Base-by-base conservation (phyloP, 2,329 filamentous ascomycete species). In the Aspergillus pseudoviridinutans region DNA sequence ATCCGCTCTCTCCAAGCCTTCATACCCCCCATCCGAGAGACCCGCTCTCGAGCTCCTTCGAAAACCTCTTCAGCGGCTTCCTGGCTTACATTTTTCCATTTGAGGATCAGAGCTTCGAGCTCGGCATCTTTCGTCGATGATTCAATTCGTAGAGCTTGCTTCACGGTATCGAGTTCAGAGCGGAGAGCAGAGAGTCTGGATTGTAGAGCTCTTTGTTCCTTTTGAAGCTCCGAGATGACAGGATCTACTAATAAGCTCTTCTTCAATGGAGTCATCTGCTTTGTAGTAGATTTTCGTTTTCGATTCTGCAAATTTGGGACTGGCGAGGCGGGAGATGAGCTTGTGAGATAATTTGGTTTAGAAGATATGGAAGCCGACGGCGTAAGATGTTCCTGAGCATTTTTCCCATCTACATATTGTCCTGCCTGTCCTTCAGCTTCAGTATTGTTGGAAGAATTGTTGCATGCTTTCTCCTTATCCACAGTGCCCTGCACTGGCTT, bases 21-120 rank as follows among this genome's bases (percentile, higher is more conserved):
- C 44, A 87, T 78, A 1, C 86, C 86, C 22, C 87, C 86, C 82
- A 87, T 87, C 63, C 81, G 75, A 64, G 84, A 78, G 38, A 89
- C 79, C 54, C 84, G 75, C 68, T 87, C 84, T 60, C 81, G 80
- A 24, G 87, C 84, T 22, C 78, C 74, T 25, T 74, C 78, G 69
- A 88, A 90, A 10, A 90, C 74, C 65, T 89, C 86, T 63, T 91
- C 88, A 1, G 88, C 88, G 6, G 86, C 87, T 51, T 79, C 74
- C 60, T 86, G 80, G 58, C 82, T 84, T 20, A 84, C 83, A 0
- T 67, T 71, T 50, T 78, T 82, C 88, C 88, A 91, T 68, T 82
- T 87, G 3, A 68, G 69, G 46, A 84, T 80, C 62, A 90, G 66
- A 0, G 68, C 72, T 46, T 81, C 73, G 25, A 91, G 75, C 57